Evolutionary conservation across 1,139 yeast genomes (phyloP), one percentile per base, ranked within the genome.

Genomic region (Magnusiomyces fungicola): DNA sequence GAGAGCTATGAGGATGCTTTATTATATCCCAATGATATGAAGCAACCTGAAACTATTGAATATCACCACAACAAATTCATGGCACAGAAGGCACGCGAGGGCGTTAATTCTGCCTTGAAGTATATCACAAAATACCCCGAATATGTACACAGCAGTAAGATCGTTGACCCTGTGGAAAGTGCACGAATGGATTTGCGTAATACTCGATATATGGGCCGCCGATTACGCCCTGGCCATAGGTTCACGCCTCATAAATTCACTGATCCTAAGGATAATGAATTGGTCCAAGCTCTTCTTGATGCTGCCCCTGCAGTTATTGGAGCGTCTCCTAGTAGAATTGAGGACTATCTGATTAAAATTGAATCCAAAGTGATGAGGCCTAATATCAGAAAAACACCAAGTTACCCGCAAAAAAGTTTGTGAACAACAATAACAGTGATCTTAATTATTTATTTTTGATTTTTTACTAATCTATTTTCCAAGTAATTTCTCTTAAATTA

Each of bases 281-380:
- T 41, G 36, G 34, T 41, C 22, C n/a, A 7, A 27, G 34, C 34
- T 5, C 7, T 41, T 23, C 10, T 41, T 16, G 44, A 29, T 16
- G 44, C 44, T 2, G 44, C 44, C 4, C 44, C 44, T 3, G 22
- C 33, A 4, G 44, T 41, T 4, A 29, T 41, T 18, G 44, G 44
- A 3, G 22, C 24, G 24, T 16, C 36, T 16, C 18, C 44, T 6
- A n/a, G 24, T 10, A 9, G n/a, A 3, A 29, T 41, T 25, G 34
- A 27, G n/a, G 23, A 41, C 3, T 23, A 18, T 4, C 29, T 41
- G 18, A 29, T 29, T 6, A 29, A 23, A 12, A 29, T 41, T 2
- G 44, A 41, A 27, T n/a, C 18, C 6, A 9, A 22, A 27, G 27
- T 37, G 27, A 14, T 37, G 16, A 7, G 16, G 10, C 36, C 36